These are phyloP conservation scores for Nigrospora sphaerica DNA, from an alignment of 2,329 filamentous ascomycete species.

Conservation along the genomic window DNA sequence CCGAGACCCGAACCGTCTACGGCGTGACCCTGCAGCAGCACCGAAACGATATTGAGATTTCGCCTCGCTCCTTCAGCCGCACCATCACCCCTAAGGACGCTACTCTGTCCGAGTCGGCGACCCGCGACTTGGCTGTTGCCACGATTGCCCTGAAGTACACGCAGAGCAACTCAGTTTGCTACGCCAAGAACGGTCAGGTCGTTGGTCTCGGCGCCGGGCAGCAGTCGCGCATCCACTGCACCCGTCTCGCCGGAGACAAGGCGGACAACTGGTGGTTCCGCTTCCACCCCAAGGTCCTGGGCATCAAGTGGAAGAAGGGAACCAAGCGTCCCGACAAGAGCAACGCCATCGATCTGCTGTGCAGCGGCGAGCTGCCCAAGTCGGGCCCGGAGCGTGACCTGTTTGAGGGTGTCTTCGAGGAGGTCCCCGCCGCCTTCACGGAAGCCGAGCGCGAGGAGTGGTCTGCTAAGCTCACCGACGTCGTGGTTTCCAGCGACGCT, in stretches of 20 bases:
- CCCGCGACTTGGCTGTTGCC: conserved; percentile 86
- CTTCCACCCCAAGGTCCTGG: conserved; percentile 84
- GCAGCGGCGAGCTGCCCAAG: conserved; percentile 82
- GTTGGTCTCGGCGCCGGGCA: conserved; percentile 93
- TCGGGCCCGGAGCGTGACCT: conserved; percentile 75
- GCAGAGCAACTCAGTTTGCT: conserved; percentile 98
- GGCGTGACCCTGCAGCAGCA: conserved; percentile 83
- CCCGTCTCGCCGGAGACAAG: conserved; percentile 93
- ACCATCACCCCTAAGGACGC: conserved; percentile 83
- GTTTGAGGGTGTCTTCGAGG: conserved; percentile 86
- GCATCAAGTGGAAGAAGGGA: conserved; percentile 94
- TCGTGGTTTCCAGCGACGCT: conserved; percentile 87
- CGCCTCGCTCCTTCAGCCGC: conserved; percentile 75
- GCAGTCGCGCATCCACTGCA: conserved; percentile 98
- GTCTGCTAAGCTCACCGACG: conserved; percentile 73
- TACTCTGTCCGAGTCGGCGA: conserved; percentile 69
- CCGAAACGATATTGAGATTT: conserved; percentile 86
- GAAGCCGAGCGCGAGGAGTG: conserved; percentile 78
- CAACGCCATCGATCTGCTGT: conserved; percentile 94
- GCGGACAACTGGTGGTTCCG: conserved; percentile 99
- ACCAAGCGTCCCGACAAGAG: conserved; percentile 96
- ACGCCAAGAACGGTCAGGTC: conserved; percentile 87
- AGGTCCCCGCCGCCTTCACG: conserved; percentile 77
- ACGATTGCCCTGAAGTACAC: conserved; percentile 99
- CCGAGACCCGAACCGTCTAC: conserved; percentile 82